Conservation (phyloP, 345 rosid species). For the Sonneratia alba region DNA sequence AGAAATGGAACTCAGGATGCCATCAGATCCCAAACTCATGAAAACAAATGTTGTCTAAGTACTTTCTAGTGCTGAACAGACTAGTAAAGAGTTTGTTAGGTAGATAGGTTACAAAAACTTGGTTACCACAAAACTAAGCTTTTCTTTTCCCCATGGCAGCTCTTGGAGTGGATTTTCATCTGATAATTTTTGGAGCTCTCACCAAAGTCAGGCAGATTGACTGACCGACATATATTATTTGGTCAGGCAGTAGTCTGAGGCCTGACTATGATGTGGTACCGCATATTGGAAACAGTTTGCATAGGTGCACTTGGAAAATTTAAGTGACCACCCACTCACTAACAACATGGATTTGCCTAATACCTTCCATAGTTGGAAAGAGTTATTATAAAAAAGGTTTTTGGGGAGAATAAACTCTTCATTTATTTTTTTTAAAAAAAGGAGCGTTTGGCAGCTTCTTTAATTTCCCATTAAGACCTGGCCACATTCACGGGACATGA, state of each 20-base stretch:
- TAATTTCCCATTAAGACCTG: not conserved
- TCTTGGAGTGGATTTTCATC: not conserved
- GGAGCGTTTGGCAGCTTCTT: not conserved
- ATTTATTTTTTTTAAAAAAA: no score
- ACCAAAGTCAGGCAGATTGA: not conserved
- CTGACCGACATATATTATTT: not conserved
- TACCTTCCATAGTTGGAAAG: not conserved
- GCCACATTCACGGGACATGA: not conserved
- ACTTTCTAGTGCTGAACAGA: not conserved
- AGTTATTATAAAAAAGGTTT: not conserved
- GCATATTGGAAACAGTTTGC: not conserved
- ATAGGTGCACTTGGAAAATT: not conserved
- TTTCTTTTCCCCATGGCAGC: not conserved
- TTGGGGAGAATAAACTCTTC: no score
- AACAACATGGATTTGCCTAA: not conserved
- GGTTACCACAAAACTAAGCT: not conserved
- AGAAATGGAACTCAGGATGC: constrained; percentile 4
- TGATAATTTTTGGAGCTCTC: not conserved
- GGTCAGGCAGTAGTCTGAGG: not conserved
- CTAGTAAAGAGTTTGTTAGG: not conserved
- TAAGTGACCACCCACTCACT: not conserved
- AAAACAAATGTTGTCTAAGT: not conserved
- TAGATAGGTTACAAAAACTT: not conserved
- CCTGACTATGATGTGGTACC: not conserved
- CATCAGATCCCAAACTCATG: not conserved